Evolutionary conservation across 768 basidiomycete genomes (phyloP), one percentile per base, ranked within the genome.

Genomic region (Coprinopsis sp.): DNA sequence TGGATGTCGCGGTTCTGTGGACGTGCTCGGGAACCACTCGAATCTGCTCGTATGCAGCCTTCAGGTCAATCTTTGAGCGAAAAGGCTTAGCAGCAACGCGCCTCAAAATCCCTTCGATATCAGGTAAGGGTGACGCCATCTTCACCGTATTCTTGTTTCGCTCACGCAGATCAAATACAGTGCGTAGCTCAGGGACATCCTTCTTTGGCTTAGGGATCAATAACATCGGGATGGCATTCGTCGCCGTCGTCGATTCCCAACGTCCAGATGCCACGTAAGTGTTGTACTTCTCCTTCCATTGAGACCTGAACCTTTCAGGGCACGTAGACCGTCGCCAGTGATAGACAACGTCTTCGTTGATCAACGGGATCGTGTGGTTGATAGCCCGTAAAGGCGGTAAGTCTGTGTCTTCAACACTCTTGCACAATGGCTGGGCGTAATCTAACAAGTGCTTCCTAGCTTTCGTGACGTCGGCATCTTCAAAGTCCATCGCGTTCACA

Each of bases 11-110:
- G 14, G 58, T 34, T 2, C 51, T 6, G 0, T 46, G 16, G 7
- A 66, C 59, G 44, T 66, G 53, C 27, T 57, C 60, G 2, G 60
- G 58, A 1, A 47, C 28, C 0, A 65, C 51, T 1, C 53, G 42
- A 21, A 62, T 61, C 37, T 71, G 70, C 42, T 72, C 62, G 49
- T 67, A 72, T 0, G 68, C 66, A 36, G 65, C 56, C 14, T 57
- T 60, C 24, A 58, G 44, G 52, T 73, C 68, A 3, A 71, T 46
- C 16, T 61, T 53, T 3, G 67, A 65, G 39, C 3, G 25, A 33
- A 50, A 57, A 52, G 54, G 13, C 49, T 57, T 47, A 49, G 30
- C 12, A 0, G 57, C 53, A 13, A 58, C 58, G 12, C 49, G 34
- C 7, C 44, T 33, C 1, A 60, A 42, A 1, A 73, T 69, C 3